phyloP scores from a whole-genome alignment of 352 stramenopile genomes.

The Pythium myriotylum region DNA sequence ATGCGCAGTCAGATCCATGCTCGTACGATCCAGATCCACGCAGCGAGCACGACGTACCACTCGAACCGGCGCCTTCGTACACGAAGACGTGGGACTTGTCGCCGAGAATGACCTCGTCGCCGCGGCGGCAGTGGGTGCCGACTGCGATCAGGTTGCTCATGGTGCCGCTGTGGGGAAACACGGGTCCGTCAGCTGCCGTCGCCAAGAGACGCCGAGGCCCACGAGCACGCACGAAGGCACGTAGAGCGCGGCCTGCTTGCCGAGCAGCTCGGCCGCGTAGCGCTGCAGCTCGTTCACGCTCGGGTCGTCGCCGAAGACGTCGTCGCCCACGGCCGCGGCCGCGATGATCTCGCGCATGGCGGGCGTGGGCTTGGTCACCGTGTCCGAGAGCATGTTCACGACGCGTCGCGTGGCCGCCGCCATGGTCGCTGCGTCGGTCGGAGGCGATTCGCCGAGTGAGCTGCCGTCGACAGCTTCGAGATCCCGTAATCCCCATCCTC shows the following conservation, averaged over 20 bases:
- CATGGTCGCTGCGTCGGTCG: constrained; percentile 1
- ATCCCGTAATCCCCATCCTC: background rate
- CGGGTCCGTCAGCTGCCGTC: too few species aligned
- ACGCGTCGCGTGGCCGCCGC: constrained; percentile 21
- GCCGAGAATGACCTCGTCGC: constrained; percentile 95
- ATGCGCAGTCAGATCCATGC: background rate
- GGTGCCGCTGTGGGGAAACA: constrained; percentile 73
- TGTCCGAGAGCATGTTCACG: constrained; percentile 97
- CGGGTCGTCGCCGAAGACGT: constrained; percentile 88
- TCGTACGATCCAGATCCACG: background rate
- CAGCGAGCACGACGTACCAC: constrained; percentile 47
- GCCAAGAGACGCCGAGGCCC: too few species aligned
- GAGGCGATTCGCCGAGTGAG: background rate
- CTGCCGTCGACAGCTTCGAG: background rate
- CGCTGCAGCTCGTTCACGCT: constrained; percentile 94
- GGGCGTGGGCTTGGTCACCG: constrained; percentile 92
- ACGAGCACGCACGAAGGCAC: constrained; percentile 85
- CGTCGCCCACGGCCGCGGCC: constrained; percentile 73
- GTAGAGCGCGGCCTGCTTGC: constrained; percentile 95
- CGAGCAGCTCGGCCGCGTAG: constrained; percentile 91
- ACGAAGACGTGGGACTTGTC: constrained; percentile 96
- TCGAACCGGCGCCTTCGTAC: constrained; percentile 94
- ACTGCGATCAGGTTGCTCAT: constrained; percentile 98
- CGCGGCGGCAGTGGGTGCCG: constrained; percentile 91
- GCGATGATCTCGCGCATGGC: constrained; percentile 94